Base-by-base conservation (phyloP, 2,329 filamentous ascomycete species). In the Orbilia blumenaviensis region DNA sequence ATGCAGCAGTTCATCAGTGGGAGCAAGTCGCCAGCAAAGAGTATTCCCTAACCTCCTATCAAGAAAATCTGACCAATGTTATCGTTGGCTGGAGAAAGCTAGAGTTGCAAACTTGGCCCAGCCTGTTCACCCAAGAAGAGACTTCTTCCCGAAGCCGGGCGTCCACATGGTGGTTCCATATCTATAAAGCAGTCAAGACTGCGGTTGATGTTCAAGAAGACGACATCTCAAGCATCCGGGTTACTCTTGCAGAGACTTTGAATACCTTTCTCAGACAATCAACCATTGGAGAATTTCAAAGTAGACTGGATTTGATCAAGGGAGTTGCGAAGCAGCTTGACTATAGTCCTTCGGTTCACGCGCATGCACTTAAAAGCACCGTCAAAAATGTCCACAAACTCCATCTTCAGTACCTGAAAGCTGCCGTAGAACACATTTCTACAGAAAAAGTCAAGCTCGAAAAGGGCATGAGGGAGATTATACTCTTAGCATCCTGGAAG, bases 401-500 rank as follows among this genome's bases (percentile, higher is more conserved):
- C 18, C 64, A 76, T 42, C 21, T 52, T 16, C 72, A 76, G 38
- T 76, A 69, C 21, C n/a, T 25, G 14, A 76, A 69, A 25, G 34
- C 58, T 23, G 41, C 52, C 10, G 16, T 6, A 0, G 72, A 76
- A 23, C 50, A 64, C 23, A 29, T 54, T 7, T 42, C 48, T n/a
- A 60, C 58, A 48, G 91, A 90, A n/a, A 89, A 93, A 66, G 84
- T 86, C 5, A 86, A 87, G 0, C 86, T 98, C n/a, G 94, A 98
- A 82, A 97, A 93, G 83, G 89, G 93, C 69, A 92, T 98, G 87
- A 94, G 91, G 81, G 92, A 98, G 79, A 90, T 97, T n/a, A 87
- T 99, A 14, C 89, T 96, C 62, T 85, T 99, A 80, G 93, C 94
- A 6, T 97, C 93, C 82, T 99, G 96, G 96, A 97, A 96, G 82